A percentile compares a stretch with the other conserved stretches of the same genome.
phyloP scores from a whole-genome alignment of 2,329 filamentous ascomycete species.

The Colletotrichum scovillei region DNA sequence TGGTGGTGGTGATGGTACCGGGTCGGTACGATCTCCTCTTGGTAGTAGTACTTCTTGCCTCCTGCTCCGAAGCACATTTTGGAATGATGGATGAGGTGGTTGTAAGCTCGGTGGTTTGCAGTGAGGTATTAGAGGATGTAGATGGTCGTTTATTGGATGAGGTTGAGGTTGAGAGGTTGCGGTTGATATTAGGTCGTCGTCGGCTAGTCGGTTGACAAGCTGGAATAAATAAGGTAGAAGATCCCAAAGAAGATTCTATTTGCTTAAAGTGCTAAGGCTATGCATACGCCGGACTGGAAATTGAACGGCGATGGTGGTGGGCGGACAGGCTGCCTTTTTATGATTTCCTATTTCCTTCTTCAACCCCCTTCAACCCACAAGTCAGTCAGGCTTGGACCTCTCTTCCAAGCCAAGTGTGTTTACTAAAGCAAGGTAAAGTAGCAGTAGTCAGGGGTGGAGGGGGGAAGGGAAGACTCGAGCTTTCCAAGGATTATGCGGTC shows the following conservation, averaged over 20 bases:
- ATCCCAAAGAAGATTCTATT: conserved; percentile 23
- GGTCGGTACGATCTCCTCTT: conserved; percentile 63
- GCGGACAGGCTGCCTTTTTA: conserved; percentile 31
- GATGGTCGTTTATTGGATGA: neutral
- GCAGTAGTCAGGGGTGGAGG: neutral
- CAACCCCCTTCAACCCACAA: neutral
- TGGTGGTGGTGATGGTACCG: conserved; percentile 49
- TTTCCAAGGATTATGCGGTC: conserved; percentile 23
- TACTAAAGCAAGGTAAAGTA: conserved; percentile 1
- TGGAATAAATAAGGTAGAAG: conserved; percentile 2
- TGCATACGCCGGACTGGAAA: neutral
- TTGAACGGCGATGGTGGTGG: conserved; percentile 5
- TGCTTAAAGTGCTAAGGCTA: conserved; percentile 21
- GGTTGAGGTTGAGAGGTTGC: neutral
- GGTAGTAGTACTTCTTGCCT: conserved; percentile 64
- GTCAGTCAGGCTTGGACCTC: conserved; percentile 5
- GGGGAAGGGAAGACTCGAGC: neutral
- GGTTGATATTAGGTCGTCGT: neutral
- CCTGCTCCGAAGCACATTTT: conserved; percentile 62
- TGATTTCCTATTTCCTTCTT: conserved; percentile 11
- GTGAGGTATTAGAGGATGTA: neutral
- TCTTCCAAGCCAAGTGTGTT: neutral
- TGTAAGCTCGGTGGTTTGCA: neutral
- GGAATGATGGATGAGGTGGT: conserved; percentile 23
- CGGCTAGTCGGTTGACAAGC: neutral